Percentiles rank a stretch among this genome's conserved stretches.
phyloP scores from a whole-genome alignment of 225 moss, liverwort and hornwort genomes.

The Physcomitrium patens region DNA sequence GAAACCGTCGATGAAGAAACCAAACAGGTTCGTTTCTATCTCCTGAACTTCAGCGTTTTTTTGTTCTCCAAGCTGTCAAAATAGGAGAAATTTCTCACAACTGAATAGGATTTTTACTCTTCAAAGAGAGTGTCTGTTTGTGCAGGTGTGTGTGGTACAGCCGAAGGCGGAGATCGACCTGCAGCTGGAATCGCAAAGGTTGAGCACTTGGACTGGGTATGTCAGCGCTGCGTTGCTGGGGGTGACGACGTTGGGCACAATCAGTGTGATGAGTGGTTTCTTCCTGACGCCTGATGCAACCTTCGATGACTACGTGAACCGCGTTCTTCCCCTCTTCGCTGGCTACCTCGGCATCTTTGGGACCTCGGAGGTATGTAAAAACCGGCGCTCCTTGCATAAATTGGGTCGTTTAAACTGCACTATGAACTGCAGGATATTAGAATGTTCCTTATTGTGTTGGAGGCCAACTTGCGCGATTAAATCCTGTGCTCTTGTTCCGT shows the following conservation, averaged over 20 bases:
- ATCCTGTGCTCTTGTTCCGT: neutral
- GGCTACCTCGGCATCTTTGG: constrained; percentile 57
- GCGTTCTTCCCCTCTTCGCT: constrained; percentile 61
- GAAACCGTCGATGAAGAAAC: constrained; percentile 51
- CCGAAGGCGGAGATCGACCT: constrained; percentile 70
- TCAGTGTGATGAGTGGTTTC: constrained; percentile 64
- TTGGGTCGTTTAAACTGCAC: no score
- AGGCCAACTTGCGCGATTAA: neutral
- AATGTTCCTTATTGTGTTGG: neutral
- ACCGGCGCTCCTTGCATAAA: no score
- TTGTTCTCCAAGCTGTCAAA: neutral
- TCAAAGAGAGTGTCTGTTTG: neutral
- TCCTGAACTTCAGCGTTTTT: neutral
- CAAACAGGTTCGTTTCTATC: constrained; percentile 51
- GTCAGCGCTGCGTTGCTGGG: constrained; percentile 45
- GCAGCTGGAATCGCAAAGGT: constrained; percentile 46
- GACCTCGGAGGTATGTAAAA: constrained; percentile 52
- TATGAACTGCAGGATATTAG: no score
- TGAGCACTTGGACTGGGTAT: constrained; percentile 60
- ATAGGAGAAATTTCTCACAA: neutral
- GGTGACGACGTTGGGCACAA: constrained; percentile 59
- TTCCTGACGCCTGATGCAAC: constrained; percentile 58
- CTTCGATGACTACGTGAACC: constrained; percentile 56
- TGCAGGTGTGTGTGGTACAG: constrained; percentile 69
- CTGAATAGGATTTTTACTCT: neutral